Evolutionary conservation across 805 yeast species (phyloP).

Genomic region (Tetrapisispora pingtungensis): DNA sequence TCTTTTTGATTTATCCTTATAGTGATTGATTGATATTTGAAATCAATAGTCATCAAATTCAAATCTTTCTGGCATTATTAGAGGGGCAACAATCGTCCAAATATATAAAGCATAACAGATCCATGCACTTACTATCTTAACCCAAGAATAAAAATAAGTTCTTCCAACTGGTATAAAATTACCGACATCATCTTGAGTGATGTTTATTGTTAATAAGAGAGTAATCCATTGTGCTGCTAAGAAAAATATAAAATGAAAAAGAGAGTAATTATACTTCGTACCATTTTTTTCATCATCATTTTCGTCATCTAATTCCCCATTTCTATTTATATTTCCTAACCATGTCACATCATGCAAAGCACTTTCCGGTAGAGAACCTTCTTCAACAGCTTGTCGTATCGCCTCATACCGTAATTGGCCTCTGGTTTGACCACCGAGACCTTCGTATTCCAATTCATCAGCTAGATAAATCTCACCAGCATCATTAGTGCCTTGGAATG

Average conservation of each 20-base stretch:
- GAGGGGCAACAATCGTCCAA: constrained; percentile 91
- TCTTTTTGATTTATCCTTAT: no score
- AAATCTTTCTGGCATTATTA: constrained; percentile 82
- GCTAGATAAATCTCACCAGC: constrained; percentile 28
- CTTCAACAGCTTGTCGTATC: constrained; percentile 87
- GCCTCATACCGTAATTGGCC: constrained; percentile 80
- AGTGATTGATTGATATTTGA: no score
- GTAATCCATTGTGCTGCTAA: constrained; percentile 97
- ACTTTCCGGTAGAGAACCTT: constrained; percentile 88
- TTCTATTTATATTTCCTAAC: constrained; percentile 29
- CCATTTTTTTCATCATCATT: constrained; percentile 50
- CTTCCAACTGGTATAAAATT: constrained; percentile 95
- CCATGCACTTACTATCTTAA: constrained; percentile 88
- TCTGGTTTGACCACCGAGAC: constrained; percentile 36
- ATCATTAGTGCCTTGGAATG: constrained; percentile 39
- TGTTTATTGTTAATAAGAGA: constrained; percentile 83
- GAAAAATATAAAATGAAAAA: constrained; percentile 86
- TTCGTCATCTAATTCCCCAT: constrained; percentile 22
- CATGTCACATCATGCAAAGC: constrained; percentile 70
- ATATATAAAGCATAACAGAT: constrained; percentile 74
- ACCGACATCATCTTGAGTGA: constrained; percentile 70
- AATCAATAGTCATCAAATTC: constrained; percentile 25
- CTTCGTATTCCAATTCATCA: constrained; percentile 33
- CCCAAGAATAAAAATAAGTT: constrained; percentile 92
- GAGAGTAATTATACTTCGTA: constrained; percentile 73